phyloP scores from a whole-genome alignment of 257 asterid species.

The Haberlea rhodopensis region DNA sequence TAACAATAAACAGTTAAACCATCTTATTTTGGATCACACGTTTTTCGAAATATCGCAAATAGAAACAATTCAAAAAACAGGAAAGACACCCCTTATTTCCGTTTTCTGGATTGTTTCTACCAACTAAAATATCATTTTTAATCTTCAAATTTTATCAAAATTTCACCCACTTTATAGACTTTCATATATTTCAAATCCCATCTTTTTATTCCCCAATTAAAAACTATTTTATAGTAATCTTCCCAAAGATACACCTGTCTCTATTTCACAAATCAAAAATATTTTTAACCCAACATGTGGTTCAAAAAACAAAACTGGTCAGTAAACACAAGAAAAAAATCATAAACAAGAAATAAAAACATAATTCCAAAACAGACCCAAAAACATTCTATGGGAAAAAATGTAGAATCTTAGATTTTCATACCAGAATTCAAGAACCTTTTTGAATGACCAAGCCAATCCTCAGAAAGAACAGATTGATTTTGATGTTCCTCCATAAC shows the following conservation, averaged over 20 bases:
- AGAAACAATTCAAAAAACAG: not conserved
- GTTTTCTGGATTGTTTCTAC: not conserved
- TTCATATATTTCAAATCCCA: too few species aligned
- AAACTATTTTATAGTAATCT: too few species aligned
- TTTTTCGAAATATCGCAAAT: not conserved
- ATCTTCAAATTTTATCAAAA: too few species aligned
- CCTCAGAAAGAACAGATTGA: slow-evolving; percentile 62
- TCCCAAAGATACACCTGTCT: not conserved
- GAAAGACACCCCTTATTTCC: not conserved
- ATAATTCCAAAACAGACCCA: too few species aligned
- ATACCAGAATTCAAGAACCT: slow-evolving; percentile 42
- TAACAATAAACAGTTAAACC: slow-evolving; percentile 18
- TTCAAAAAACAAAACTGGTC: not conserved
- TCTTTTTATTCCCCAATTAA: too few species aligned
- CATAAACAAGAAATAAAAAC: too few species aligned
- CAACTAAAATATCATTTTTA: too few species aligned
- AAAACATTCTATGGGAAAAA: too few species aligned
- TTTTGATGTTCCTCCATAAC: slow-evolving; percentile 43
- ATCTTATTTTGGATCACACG: too few species aligned
- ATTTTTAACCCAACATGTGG: not conserved
- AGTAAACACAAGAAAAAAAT: too few species aligned
- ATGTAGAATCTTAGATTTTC: slow-evolving; percentile 2
- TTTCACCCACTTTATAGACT: too few species aligned
- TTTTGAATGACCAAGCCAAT: slow-evolving; percentile 61
- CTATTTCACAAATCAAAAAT: not conserved